phyloP scores from a whole-genome alignment of 208 protist species.

The Tritrichomonas foetus region DNA sequence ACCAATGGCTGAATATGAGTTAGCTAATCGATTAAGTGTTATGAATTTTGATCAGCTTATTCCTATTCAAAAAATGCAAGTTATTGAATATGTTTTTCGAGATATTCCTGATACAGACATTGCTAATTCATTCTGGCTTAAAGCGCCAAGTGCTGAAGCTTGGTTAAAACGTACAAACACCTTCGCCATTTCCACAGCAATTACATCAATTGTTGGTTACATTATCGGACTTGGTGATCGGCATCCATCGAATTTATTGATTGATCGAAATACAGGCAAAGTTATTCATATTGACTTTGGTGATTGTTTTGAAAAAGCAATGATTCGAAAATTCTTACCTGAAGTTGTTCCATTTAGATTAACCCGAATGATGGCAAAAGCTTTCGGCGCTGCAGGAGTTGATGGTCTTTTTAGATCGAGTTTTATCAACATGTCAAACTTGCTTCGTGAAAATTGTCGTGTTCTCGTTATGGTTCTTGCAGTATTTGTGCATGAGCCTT shows the following conservation, averaged over 20 bases:
- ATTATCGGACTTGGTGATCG: slow-evolving; percentile 24
- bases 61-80: not conserved
- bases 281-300: slow-evolving; percentile 41
- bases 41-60: not conserved
- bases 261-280: slow-evolving; percentile 6
- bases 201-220: not conserved
- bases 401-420: not conserved
- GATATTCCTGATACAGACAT: not conserved
- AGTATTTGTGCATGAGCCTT: slow-evolving; percentile 33
- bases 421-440: slow-evolving; percentile 37
- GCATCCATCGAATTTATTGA: slow-evolving; percentile 1
- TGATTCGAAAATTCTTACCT: slow-evolving; percentile 35
- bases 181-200: not conserved
- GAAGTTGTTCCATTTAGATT: slow-evolving; percentile 41
- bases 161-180: not conserved
- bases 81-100: not conserved
- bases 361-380: not conserved
- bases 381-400: not conserved
- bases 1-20: not conserved
- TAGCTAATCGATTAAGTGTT: not conserved
- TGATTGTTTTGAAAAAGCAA: slow-evolving; percentile 52
- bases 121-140: not conserved
- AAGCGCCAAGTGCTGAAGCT: not conserved
- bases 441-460: slow-evolving; percentile 41
- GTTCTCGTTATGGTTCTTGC: slow-evolving; percentile 3